Percentiles rank a stretch among this genome's conserved stretches.
These are phyloP conservation scores for Cryptococcus sp. DNA, from an alignment of 1,284 basidiomycete species.

Conservation along the genomic window DNA sequence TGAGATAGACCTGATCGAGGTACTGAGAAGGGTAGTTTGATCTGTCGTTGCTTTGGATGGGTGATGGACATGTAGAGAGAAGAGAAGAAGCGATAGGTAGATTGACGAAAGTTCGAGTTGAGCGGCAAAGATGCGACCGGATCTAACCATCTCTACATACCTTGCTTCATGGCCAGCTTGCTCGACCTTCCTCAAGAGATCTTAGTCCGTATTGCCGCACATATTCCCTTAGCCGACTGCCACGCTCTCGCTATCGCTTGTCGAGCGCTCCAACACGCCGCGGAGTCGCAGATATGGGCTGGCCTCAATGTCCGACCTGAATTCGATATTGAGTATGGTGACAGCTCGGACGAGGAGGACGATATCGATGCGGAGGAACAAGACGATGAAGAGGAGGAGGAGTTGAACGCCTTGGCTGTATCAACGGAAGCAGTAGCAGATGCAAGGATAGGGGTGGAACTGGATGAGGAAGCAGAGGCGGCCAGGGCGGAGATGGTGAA, in stretches of 20 bases:
- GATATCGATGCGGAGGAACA: not conserved
- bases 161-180: too few relatives aligned
- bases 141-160: too few relatives aligned
- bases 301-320: not conserved
- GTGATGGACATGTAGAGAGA: constrained; percentile 39
- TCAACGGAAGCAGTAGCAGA: not conserved
- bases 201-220: too few relatives aligned
- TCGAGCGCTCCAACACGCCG: not conserved
- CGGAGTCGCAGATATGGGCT: constrained; percentile 1
- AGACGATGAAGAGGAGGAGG: not conserved
- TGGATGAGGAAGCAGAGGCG: not conserved
- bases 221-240: too few relatives aligned
- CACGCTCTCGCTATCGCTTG: not conserved
- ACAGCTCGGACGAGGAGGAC: not conserved
- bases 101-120: too few relatives aligned
- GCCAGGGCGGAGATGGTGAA: too few relatives aligned
- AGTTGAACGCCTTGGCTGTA: not conserved
- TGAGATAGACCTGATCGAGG: constrained; percentile 23
- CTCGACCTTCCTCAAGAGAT: too few relatives aligned
- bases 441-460: not conserved
- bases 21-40: constrained; percentile 39
- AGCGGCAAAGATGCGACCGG: too few relatives aligned
- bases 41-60: constrained; percentile 40
- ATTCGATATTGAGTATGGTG: not conserved
- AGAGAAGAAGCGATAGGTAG: too few relatives aligned